phyloP scores from a whole-genome alignment of 2,329 filamentous ascomycete species.

The Calonectria honghensis region DNA sequence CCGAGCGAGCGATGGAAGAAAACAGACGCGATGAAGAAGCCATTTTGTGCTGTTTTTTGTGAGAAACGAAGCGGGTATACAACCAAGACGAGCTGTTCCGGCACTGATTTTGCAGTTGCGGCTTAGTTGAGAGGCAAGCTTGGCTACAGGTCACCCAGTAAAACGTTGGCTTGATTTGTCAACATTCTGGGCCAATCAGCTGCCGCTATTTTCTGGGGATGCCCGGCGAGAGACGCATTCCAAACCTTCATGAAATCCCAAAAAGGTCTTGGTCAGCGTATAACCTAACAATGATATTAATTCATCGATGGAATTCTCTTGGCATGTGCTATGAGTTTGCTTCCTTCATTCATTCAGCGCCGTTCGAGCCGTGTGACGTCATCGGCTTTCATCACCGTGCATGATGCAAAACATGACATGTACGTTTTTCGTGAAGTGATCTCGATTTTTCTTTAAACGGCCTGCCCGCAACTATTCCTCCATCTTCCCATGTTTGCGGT shows the following conservation, averaged over 20 bases:
- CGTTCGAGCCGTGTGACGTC: neutral
- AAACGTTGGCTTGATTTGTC: conserved; percentile 33
- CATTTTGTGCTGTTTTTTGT: conserved; percentile 44
- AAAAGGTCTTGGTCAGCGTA: neutral
- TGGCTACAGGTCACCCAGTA: conserved; percentile 3
- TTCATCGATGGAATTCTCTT: neutral
- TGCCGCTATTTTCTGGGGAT: neutral
- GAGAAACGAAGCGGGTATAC: neutral
- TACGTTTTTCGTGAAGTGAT: neutral
- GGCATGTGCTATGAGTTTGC: neutral
- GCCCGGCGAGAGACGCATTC: neutral
- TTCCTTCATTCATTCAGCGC: neutral
- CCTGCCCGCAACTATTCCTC: neutral
- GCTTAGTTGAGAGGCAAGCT: neutral
- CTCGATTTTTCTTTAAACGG: neutral
- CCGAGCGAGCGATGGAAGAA: conserved; percentile 47
- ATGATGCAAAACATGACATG: neutral
- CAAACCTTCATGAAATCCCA: neutral
- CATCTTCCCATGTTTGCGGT: too few relatives aligned
- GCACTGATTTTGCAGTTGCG: neutral
- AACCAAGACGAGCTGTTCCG: neutral
- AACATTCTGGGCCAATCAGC: conserved; percentile 26
- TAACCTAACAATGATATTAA: neutral
- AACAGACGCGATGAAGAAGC: conserved; percentile 44
- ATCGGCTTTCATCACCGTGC: neutral